phyloP scores from a whole-genome alignment of 257 asterid species.

The Anisodus tanguticus region DNA sequence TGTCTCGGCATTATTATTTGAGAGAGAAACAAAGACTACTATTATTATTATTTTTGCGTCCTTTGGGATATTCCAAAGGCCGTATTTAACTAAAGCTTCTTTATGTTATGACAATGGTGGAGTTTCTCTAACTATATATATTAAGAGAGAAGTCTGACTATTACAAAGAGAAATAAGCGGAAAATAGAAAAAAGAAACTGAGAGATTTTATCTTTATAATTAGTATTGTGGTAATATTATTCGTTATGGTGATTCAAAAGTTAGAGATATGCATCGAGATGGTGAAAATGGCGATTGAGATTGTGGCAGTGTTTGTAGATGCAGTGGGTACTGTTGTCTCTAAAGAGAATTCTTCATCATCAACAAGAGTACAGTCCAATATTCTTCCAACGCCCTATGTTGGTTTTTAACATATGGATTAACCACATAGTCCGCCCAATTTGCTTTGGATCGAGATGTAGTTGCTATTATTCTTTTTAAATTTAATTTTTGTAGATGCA shows the following conservation, averaged over 20 bases:
- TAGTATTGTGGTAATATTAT: not conserved
- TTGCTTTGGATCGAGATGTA: not conserved
- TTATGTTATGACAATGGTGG: not conserved
- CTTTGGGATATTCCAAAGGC: conserved; percentile 9
- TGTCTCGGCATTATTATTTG: not conserved
- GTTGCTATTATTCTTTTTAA: not conserved
- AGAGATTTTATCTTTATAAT: not conserved
- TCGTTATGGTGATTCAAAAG: not conserved
- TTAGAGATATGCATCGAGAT: not conserved
- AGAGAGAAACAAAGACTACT: not conserved
- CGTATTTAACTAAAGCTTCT: not conserved
- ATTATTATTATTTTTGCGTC: not conserved
- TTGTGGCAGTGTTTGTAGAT: conserved; percentile 16
- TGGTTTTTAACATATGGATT: not conserved
- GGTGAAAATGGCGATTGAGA: conserved; percentile 3
- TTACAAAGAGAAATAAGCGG: not conserved
- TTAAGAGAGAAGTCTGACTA: not conserved
- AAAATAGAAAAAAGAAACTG: not conserved
- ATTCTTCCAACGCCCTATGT: conserved; percentile 9
- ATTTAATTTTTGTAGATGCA: not conserved
- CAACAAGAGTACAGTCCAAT: not conserved
- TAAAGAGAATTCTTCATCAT: not conserved
- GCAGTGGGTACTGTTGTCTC: not conserved
- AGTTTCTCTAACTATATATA: not conserved
- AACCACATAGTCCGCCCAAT: not conserved